Percentiles rank a stretch among this genome's conserved stretches.
phyloP scores from a whole-genome alignment of 768 basidiomycete genomes.

The Gloeostereum incarnatum region DNA sequence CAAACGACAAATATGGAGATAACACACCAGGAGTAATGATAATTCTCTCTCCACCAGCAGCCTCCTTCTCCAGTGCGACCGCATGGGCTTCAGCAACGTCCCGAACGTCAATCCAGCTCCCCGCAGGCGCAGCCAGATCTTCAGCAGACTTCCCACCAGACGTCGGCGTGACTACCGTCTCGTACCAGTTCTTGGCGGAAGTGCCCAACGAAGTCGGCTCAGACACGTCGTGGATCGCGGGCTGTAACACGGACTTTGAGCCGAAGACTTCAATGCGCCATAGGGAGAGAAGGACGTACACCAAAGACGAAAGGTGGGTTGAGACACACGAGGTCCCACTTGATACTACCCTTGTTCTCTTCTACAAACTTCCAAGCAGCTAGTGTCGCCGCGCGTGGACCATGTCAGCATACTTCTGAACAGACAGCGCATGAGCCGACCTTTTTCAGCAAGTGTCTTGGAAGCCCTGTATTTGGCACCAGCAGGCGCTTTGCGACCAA shows the following conservation, averaged over 20 bases:
- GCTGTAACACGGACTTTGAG: conserved; percentile 1
- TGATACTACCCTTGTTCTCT: conserved; percentile 25
- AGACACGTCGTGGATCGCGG: conserved; percentile 5
- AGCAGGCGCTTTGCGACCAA: conserved; percentile 24
- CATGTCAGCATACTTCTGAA: neutral
- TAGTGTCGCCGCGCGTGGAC: neutral
- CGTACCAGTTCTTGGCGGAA: conserved; percentile 23
- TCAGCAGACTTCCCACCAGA: conserved; percentile 14
- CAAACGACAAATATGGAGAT: no score
- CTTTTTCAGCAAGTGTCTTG: conserved; percentile 41
- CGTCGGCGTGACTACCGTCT: conserved; percentile 16
- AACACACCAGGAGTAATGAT: conserved; percentile 21
- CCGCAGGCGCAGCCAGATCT: conserved; percentile 14
- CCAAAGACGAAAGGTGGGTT: conserved; percentile 35
- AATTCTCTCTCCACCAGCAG: conserved; percentile 37
- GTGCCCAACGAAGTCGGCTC: conserved; percentile 19
- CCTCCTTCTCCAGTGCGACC: conserved; percentile 28
- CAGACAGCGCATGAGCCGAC: conserved; percentile 14
- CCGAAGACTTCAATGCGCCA: neutral
- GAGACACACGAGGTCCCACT: conserved; percentile 43
- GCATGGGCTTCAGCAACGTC: conserved; percentile 38
- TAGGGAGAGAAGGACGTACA: neutral
- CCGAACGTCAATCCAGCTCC: conserved; percentile 27
- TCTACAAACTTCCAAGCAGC: conserved; percentile 6
- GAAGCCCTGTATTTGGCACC: conserved; percentile 29